Percentiles rank a stretch among this genome's conserved stretches.
Evolutionary conservation across 257 asterid species (phyloP).

Genomic region (Buddleja alternifolia): DNA sequence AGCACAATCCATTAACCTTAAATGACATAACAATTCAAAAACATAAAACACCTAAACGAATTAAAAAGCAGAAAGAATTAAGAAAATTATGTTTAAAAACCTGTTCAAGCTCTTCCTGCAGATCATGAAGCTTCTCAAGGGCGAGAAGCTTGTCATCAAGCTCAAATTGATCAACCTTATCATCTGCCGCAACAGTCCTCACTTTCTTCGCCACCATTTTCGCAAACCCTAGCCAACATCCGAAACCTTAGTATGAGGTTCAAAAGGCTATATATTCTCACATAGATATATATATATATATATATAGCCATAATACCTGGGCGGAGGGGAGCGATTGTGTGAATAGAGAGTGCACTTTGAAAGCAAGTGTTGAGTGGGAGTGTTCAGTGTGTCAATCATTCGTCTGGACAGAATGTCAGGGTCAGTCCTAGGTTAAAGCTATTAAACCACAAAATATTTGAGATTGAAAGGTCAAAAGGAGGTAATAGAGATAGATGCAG

Average conservation of each 20-base stretch:
- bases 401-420: constrained; percentile 17
- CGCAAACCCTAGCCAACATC: constrained; percentile 19
- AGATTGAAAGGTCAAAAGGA: no score
- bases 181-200: constrained; percentile 37
- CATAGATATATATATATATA: constrained; percentile 15
- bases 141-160: constrained; percentile 27
- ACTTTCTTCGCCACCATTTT: constrained; percentile 55
- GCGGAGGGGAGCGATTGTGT: no score
- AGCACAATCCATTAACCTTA: neutral
- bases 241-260: constrained; percentile 15
- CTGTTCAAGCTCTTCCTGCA: constrained; percentile 57
- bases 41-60: neutral
- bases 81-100: constrained; percentile 24
- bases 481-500: no score
- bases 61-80: neutral
- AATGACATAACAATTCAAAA: neutral
- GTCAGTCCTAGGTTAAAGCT: neutral
- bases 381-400: neutral
- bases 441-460: no score
- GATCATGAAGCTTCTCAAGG: constrained; percentile 49
- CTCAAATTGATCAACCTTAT: constrained; percentile 32
- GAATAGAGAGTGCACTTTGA: neutral
- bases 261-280: neutral
- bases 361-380: neutral
- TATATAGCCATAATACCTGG: no score